These are phyloP conservation scores for Rubia yunnanensis DNA, from an alignment of 257 asterid species.

Conservation along the genomic window DNA sequence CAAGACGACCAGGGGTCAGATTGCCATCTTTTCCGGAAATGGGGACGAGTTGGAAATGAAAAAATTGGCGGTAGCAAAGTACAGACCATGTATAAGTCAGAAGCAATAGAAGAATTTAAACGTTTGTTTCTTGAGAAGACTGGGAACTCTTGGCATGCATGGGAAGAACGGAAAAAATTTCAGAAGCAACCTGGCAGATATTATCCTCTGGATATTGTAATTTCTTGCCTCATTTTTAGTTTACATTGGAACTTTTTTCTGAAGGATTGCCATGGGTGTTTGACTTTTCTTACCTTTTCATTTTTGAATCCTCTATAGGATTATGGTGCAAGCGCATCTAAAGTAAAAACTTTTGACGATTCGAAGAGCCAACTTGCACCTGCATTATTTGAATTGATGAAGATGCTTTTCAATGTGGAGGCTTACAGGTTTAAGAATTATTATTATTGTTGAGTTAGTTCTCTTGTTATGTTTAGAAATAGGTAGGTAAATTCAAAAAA, in stretches of 20 bases:
- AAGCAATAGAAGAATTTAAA: constrained; percentile 67
- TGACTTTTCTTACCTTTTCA: constrained; percentile 16
- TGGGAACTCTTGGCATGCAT: constrained; percentile 85
- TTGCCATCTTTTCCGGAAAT: constrained; percentile 83
- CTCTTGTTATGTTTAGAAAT: constrained; percentile 14
- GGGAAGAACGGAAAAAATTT: constrained; percentile 55
- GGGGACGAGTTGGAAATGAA: constrained; percentile 98
- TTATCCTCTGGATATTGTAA: constrained; percentile 85
- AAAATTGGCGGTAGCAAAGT: constrained; percentile 75
- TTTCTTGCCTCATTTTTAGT: constrained; percentile 12
- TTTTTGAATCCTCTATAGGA: constrained; percentile 40
- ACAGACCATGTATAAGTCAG: constrained; percentile 51
- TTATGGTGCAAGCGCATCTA: constrained; percentile 68
- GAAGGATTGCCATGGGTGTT: constrained; percentile 2
- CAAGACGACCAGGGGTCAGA: constrained; percentile 85
- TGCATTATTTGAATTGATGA: constrained; percentile 71
- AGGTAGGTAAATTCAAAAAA: constrained; percentile 8
- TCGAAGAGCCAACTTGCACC: constrained; percentile 63
- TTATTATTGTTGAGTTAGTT: constrained; percentile 8
- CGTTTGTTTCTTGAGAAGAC: constrained; percentile 86
- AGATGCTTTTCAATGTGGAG: constrained; percentile 90
- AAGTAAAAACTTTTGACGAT: constrained; percentile 45
- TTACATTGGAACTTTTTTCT: constrained; percentile 7
- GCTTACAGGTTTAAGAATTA: constrained; percentile 59
- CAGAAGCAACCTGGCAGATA: constrained; percentile 89